Conservation (phyloP, 352 stramenopile genomes). For the Salisapilia sapeloensis region DNA sequence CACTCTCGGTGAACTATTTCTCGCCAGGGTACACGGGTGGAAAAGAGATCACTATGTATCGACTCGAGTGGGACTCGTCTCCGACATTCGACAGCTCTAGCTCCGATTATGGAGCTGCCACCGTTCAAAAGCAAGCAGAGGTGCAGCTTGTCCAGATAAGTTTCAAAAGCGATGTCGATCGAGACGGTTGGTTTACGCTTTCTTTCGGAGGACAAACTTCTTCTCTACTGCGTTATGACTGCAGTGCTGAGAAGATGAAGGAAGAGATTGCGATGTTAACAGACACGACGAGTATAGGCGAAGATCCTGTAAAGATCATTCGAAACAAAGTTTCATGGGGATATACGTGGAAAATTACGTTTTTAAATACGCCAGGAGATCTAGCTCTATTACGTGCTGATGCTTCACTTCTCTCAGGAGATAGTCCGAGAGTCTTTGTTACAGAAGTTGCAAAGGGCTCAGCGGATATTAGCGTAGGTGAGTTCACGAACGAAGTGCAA, state of each 20-base stretch:
- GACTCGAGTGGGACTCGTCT: constrained; percentile 84
- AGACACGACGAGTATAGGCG: constrained; percentile 45
- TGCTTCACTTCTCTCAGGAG: constrained; percentile 63
- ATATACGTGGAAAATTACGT: constrained; percentile 86
- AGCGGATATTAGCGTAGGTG: constrained; percentile 78
- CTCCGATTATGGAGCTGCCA: constrained; percentile 64
- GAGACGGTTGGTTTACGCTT: constrained; percentile 83
- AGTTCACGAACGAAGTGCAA: constrained; percentile 91
- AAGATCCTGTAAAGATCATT: constrained; percentile 66
- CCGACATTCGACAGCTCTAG: constrained; percentile 68
- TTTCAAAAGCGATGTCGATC: constrained; percentile 39
- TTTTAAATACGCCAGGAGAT: constrained; percentile 76
- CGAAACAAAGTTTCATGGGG: constrained; percentile 50
- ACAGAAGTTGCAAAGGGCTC: constrained; percentile 59
- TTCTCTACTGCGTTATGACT: constrained; percentile 45
- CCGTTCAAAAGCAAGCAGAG: constrained; percentile 79
- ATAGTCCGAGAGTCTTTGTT: constrained; percentile 74
- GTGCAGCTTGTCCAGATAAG: constrained; percentile 78
- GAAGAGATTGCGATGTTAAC: constrained; percentile 68
- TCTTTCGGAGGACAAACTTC: constrained; percentile 79
- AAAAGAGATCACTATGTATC: constrained; percentile 79
- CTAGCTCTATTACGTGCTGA: constrained; percentile 78
- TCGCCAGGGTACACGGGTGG: constrained; percentile 79
- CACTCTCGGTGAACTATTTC: constrained; percentile 68
- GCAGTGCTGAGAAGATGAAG: constrained; percentile 39